Evolutionary conservation across 257 asterid species (phyloP), one percentile per base, ranked within the genome.

Genomic region (Oldenlandia corymbosa): DNA sequence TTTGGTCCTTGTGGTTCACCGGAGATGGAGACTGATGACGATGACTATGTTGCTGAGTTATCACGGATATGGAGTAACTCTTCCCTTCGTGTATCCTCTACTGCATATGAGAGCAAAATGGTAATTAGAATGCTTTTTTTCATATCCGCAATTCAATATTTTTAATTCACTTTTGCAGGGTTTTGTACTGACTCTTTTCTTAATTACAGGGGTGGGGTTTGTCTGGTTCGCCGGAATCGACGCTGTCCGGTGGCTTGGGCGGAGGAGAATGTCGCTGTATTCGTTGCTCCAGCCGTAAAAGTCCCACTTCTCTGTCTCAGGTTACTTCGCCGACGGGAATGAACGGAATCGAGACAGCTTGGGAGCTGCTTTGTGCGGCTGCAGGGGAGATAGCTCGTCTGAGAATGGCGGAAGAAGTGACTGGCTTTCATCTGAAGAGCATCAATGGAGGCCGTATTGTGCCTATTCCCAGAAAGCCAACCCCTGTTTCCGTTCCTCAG

Each of bases 201-300:
- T 34, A 1, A 0, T 20, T 4, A 0, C 48, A 84, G 96, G 85
- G 71, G 0, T 62, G 60, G 73, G 67, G 74, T 65, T 68, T 83
- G 3, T 82, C 87, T 1, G 80, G 91, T 16, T 91, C 97, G 4
- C 97, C 96, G 2, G 88, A 85, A 45, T 91, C 96, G 2, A 81
- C 97, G 8, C 83, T 88, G 2, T 81, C 78, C 12, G 20, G 58
- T 16, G 52, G 43, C 43, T 31, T 60, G 49, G 60, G 66, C n/a
- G 72, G n/a, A n/a, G n/a, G 68, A 7, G 74, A 65, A 23, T 64
- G 14, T 60, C 72, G 69, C 23, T 75, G 75, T 81, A 76, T 76
- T 41, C 78, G 70, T 37, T 78, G 75, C 39, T 80, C 87, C 5
- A 68, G 70, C 54, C 80, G 81, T 17, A 77, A 79, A 58, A 82